Conservation (phyloP, 768 basidiomycete species). For the Lactarius indigo region DNA sequence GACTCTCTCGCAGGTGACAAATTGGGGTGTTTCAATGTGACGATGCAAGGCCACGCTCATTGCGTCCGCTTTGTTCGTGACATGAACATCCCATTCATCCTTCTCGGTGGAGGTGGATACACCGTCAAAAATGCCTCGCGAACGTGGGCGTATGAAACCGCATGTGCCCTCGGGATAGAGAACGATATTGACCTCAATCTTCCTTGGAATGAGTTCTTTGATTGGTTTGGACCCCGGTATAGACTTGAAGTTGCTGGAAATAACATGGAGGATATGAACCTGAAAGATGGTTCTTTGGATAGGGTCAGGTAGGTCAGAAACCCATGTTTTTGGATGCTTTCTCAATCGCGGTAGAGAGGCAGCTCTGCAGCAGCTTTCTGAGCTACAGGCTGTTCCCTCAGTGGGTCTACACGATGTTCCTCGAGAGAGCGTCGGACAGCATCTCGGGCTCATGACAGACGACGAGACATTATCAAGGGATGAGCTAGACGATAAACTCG, state of each 20-base stretch:
- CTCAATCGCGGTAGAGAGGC: conserved; percentile 44
- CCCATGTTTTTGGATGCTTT: conserved; percentile 34
- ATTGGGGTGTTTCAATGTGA: conserved; percentile 92
- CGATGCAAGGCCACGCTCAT: conserved; percentile 91
- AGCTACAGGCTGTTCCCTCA: conserved; percentile 73
- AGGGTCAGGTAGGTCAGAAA: conserved; percentile 54
- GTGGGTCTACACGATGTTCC: conserved; percentile 86
- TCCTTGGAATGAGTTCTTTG: conserved; percentile 88
- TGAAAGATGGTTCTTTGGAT: conserved; percentile 75
- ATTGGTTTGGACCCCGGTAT: conserved; percentile 97
- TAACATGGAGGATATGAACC: conserved; percentile 94
- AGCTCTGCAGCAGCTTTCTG: conserved; percentile 52
- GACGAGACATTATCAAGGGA: conserved; percentile 46
- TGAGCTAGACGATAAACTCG: conserved; percentile 64
- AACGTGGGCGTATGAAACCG: conserved; percentile 96
- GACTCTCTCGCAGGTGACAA: conserved; percentile 96
- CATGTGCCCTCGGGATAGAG: conserved; percentile 86
- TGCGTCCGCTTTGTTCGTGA: conserved; percentile 84
- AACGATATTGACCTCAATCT: conserved; percentile 71
- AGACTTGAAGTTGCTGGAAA: conserved; percentile 86
- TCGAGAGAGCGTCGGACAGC: conserved; percentile 57
- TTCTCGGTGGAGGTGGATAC: conserved; percentile 95
- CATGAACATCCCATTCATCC: conserved; percentile 80
- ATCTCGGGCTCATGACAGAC: conserved; percentile 54
- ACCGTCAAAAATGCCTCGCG: conserved; percentile 95